Percentiles rank a stretch among this genome's conserved stretches.
Conservation (phyloP, 495 filamentous ascomycete species). For the Neurospora sp. region DNA sequence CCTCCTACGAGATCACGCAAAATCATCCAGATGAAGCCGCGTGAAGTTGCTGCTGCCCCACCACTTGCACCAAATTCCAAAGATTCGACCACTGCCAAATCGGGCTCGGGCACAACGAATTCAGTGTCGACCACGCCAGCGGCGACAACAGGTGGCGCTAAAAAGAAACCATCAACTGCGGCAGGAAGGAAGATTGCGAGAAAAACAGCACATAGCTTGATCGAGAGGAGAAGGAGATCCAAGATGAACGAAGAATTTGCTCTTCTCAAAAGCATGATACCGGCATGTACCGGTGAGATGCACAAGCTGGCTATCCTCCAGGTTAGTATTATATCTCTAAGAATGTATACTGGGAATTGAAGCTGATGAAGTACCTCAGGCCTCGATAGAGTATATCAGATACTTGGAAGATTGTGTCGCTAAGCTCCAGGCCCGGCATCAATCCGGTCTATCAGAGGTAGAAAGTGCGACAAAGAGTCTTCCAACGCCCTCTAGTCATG, state of each 20-base stretch:
- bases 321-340: conserved; percentile 37
- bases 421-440: conserved; percentile 60
- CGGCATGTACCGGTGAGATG: conserved; percentile 89
- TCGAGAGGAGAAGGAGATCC: conserved; percentile 78
- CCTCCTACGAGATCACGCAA: conserved; percentile 86
- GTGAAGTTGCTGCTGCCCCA: conserved; percentile 27
- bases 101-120: not conserved
- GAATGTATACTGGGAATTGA: not conserved
- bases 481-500: conserved; percentile 13
- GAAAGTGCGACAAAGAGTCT: conserved; percentile 11
- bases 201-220: conserved; percentile 93
- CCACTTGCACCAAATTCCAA: conserved; percentile 8
- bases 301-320: conserved; percentile 95
- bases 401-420: conserved; percentile 86
- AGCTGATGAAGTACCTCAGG: conserved; percentile 36
- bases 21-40: conserved; percentile 96
- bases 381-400: conserved; percentile 92
- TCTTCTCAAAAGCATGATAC: conserved; percentile 90
- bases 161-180: conserved; percentile 62
- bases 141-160: conserved; percentile 34
- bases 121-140: conserved; percentile 20
- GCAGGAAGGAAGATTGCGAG: conserved; percentile 85
- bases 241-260: conserved; percentile 99
- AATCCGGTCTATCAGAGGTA: conserved; percentile 6
- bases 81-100: not conserved